Percentiles rank a stretch among this genome's conserved stretches.
These are phyloP conservation scores for Leishmania aethiopica DNA, from an alignment of 208 protist species.

Conservation along the genomic window DNA sequence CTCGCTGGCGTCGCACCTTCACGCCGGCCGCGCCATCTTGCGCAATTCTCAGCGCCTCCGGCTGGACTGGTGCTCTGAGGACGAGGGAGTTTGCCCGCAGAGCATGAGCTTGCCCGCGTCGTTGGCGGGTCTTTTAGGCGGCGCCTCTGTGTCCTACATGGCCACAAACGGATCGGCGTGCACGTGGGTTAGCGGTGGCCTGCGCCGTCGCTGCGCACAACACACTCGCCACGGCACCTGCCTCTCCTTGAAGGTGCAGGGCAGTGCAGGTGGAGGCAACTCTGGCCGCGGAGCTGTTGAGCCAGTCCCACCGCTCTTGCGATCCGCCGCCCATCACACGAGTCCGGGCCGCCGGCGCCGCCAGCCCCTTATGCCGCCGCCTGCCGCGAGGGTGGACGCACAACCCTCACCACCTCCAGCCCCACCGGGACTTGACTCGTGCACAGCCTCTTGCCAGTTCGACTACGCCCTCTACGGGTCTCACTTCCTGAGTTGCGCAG, in stretches of 20 bases:
- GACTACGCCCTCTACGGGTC: slow-evolving; percentile 17
- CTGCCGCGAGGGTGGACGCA: not conserved
- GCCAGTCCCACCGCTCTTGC: not conserved
- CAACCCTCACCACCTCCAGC: not conserved
- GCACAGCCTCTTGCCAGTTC: not conserved
- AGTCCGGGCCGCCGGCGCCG: not conserved
- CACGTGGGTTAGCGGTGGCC: slow-evolving; percentile 29
- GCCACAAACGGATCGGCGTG: slow-evolving; percentile 6
- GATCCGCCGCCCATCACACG: not conserved
- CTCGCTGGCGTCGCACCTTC: slow-evolving; percentile 10
- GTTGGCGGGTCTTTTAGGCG: slow-evolving; percentile 20
- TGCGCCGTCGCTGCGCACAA: slow-evolving; percentile 8
- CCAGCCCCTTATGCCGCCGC: not conserved
- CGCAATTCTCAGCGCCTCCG: slow-evolving; percentile 18
- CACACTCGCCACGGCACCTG: not conserved
- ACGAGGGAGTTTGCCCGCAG: not conserved
- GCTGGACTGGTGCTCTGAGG: slow-evolving; percentile 18
- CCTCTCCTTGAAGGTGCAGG: not conserved
- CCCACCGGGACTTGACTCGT: not conserved
- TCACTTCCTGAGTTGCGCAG: slow-evolving; percentile 12
- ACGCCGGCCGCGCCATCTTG: slow-evolving; percentile 11
- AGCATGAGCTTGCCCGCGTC: not conserved
- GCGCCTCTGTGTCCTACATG: slow-evolving; percentile 18
- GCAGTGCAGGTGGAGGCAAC: not conserved
- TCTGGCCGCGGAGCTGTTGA: not conserved